Conservation (phyloP, 768 basidiomycete genomes). For the Tylopilus subfusipes region DNA sequence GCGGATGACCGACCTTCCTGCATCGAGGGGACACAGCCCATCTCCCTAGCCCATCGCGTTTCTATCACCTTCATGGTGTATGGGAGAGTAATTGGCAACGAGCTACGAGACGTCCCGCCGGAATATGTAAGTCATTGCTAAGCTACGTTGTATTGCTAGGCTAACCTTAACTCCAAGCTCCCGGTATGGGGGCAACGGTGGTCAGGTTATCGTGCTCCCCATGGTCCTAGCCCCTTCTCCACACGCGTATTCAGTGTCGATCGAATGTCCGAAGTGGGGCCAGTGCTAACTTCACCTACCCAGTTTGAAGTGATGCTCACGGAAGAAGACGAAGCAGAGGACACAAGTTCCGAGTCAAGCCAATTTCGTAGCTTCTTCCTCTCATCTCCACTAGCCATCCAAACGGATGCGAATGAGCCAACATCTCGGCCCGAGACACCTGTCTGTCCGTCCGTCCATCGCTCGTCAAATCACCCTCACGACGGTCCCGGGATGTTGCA, state of each 20-base stretch:
- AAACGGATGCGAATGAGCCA: background rate
- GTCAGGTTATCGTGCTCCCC: constrained; percentile 21
- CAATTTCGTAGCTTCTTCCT: constrained; percentile 5
- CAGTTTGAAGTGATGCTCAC: constrained; percentile 17
- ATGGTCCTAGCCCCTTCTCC: constrained; percentile 27
- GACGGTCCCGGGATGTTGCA: background rate
- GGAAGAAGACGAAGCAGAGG: constrained; percentile 21
- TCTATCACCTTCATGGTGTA: constrained; percentile 20
- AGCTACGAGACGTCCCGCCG: constrained; percentile 30
- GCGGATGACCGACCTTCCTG: constrained; percentile 16
- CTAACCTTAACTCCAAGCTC: constrained; percentile 21
- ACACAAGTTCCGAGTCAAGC: constrained; percentile 13
- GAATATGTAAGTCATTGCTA: constrained; percentile 23
- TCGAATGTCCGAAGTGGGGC: constrained; percentile 22
- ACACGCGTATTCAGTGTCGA: constrained; percentile 17
- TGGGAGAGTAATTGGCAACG: constrained; percentile 30
- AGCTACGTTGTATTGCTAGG: background rate
- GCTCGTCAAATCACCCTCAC: background rate
- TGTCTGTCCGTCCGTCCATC: background rate
- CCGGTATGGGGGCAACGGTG: constrained; percentile 34
- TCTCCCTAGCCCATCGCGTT: constrained; percentile 15
- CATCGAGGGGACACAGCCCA: constrained; percentile 15
- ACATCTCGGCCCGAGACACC: background rate
- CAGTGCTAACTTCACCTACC: constrained; percentile 18
- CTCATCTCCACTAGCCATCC: constrained; percentile 11